Evolutionary conservation across 2,329 filamentous ascomycete species (phyloP).

Genomic region (Talaromyces sp.): DNA sequence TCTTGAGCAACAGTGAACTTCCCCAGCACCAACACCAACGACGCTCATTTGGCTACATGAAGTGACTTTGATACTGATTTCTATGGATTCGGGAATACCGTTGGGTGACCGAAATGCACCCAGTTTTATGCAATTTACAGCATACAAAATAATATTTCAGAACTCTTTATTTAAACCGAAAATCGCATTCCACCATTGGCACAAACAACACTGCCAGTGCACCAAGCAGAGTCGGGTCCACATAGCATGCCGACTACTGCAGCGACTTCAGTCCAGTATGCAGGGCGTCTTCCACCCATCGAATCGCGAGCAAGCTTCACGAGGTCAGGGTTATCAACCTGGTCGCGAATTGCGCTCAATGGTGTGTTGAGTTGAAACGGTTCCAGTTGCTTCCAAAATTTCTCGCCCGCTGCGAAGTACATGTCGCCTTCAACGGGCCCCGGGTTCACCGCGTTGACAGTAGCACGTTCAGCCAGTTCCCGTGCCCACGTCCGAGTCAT

Average conservation of each 20-base stretch:
- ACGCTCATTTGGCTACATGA: too few relatives aligned
- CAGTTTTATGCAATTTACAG: too few relatives aligned
- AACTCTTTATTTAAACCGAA: too few relatives aligned
- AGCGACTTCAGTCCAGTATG: neutral
- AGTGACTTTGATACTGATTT: too few relatives aligned
- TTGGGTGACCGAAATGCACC: too few relatives aligned
- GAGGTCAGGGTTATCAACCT: slow-evolving; percentile 39
- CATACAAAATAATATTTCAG: too few relatives aligned
- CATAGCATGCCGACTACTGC: neutral
- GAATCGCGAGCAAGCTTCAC: slow-evolving; percentile 59
- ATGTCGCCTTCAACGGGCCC: slow-evolving; percentile 62
- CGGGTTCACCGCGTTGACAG: slow-evolving; percentile 62
- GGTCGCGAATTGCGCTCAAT: too few relatives aligned
- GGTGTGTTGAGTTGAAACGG: slow-evolving; percentile 50
- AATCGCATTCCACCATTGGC: too few relatives aligned
- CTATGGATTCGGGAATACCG: too few relatives aligned
- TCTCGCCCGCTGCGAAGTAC: slow-evolving; percentile 53
- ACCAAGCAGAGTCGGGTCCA: neutral
- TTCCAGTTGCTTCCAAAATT: slow-evolving; percentile 56
- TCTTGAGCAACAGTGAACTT: too few relatives aligned
- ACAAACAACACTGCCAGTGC: too few relatives aligned
- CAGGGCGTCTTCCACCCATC: neutral
- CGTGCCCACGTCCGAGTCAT: slow-evolving; percentile 64
- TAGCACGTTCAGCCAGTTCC: slow-evolving; percentile 56
- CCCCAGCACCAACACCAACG: too few relatives aligned